A percentile compares a stretch with the other conserved stretches of the same genome.
Conservation (phyloP, 1,284 basidiomycete genomes). For the Rhodotorula sp. region DNA sequence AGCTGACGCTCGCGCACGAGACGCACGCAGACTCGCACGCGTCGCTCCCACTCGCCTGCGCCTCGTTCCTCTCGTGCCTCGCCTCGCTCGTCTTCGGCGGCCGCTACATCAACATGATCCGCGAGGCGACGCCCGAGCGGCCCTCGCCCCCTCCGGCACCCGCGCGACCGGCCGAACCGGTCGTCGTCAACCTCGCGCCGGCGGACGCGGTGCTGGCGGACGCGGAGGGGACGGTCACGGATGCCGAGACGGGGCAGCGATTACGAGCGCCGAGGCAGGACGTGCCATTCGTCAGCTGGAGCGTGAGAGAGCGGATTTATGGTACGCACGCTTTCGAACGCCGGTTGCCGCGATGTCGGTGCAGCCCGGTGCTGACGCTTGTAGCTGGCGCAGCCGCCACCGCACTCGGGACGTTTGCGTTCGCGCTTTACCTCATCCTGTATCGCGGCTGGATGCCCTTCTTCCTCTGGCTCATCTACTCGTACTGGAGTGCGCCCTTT, state of each 20-base stretch:
- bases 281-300: background rate
- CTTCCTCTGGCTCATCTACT: slow-evolving; percentile 41
- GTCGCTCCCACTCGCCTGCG: slow-evolving; percentile 42
- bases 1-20: background rate
- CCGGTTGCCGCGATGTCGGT: background rate
- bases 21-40: slow-evolving; percentile 34
- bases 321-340: background rate
- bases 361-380: background rate
- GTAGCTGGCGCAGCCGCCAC: background rate
- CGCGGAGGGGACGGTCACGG: background rate
- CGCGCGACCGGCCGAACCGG: slow-evolving; percentile 8
- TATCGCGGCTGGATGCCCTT: slow-evolving; percentile 41
- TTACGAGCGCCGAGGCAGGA: too few relatives aligned
- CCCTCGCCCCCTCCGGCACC: slow-evolving; percentile 5
- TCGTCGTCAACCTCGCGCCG: background rate
- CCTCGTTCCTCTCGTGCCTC: slow-evolving; percentile 45
- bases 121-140: slow-evolving; percentile 34
- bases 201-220: background rate
- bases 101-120: slow-evolving; percentile 45
- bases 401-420: background rate
- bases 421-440: slow-evolving; percentile 26
- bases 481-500: slow-evolving; percentile 44
- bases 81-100: slow-evolving; percentile 46
- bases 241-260: too few relatives aligned
- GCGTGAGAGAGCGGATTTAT: background rate